phyloP scores from a whole-genome alignment of 495 filamentous ascomycete species.

The Chaetomium fimeti region DNA sequence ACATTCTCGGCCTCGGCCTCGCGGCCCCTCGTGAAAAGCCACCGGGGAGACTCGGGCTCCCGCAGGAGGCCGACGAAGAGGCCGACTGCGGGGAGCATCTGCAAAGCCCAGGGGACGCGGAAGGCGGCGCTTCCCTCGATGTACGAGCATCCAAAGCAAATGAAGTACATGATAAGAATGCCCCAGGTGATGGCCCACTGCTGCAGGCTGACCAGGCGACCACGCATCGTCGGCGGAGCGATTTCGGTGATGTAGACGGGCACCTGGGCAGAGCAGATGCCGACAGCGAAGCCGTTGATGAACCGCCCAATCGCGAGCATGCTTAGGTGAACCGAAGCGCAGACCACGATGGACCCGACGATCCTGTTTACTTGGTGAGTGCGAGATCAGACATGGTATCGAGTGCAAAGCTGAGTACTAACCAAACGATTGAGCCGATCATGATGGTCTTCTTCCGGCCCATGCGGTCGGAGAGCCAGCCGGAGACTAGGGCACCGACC shows the following conservation, averaged over 20 bases:
- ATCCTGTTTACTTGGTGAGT: constrained; percentile 32
- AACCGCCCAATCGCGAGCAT: constrained; percentile 74
- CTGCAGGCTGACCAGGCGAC: constrained; percentile 67
- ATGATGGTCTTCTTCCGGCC: constrained; percentile 69
- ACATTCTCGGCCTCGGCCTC: constrained; percentile 69
- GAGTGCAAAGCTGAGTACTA: constrained; percentile 21
- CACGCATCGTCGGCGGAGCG: constrained; percentile 65
- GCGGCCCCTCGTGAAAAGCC: constrained; percentile 70
- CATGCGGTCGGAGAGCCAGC: constrained; percentile 62
- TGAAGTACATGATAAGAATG: constrained; percentile 73
- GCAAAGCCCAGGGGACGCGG: constrained; percentile 73
- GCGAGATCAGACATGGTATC: background rate
- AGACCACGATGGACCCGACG: constrained; percentile 65
- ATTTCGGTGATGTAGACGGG: constrained; percentile 78
- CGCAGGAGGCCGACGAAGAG: constrained; percentile 62
- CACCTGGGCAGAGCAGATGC: constrained; percentile 75
- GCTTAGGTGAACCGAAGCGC: constrained; percentile 67
- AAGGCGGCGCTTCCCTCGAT: constrained; percentile 61
- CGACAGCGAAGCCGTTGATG: constrained; percentile 74
- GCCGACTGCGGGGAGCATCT: constrained; percentile 67
- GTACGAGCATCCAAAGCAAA: constrained; percentile 73
- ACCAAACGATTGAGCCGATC: constrained; percentile 64
- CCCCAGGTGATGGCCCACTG: constrained; percentile 81
- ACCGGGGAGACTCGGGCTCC: constrained; percentile 74
- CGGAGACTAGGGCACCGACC: constrained; percentile 67